Conservation (phyloP, 2,329 filamentous ascomycete species). For the Aspergillus ochraceus region DNA sequence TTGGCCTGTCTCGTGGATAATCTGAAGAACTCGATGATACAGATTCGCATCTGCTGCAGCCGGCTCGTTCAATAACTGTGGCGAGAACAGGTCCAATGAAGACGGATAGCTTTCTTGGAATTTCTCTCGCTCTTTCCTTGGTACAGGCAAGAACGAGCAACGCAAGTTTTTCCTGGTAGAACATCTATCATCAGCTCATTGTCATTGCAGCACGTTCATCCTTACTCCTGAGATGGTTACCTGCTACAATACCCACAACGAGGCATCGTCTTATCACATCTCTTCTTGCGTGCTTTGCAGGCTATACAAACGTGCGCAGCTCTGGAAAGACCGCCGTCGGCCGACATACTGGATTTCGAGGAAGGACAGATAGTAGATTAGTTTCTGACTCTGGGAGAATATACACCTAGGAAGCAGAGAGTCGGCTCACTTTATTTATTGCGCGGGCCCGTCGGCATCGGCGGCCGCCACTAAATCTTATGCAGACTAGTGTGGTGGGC, state of each 20-base stretch:
- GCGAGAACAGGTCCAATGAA: background rate
- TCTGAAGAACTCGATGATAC: background rate
- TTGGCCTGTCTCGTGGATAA: background rate
- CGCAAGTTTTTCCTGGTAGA: background rate
- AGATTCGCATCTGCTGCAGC: background rate
- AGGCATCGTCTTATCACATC: background rate
- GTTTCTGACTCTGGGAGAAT: background rate
- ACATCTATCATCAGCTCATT: background rate
- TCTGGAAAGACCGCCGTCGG: background rate
- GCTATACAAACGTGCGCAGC: background rate
- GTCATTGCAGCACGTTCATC: background rate
- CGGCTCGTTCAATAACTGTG: background rate
- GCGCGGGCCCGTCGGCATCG: background rate
- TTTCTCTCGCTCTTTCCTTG: too few relatives aligned
- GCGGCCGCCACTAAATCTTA: background rate
- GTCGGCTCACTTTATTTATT: background rate
- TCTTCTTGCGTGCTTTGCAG: background rate
- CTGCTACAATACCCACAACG: background rate
- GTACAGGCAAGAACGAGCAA: background rate
- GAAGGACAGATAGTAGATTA: background rate
- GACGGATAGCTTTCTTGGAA: background rate
- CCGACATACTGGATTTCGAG: background rate
- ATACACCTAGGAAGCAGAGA: too few relatives aligned
- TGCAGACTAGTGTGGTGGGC: background rate
- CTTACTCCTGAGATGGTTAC: background rate